Percentiles rank a stretch among this genome's conserved stretches.
phyloP scores from a whole-genome alignment of 306 rosid genomes.

The Citrullus mucosospermus region DNA sequence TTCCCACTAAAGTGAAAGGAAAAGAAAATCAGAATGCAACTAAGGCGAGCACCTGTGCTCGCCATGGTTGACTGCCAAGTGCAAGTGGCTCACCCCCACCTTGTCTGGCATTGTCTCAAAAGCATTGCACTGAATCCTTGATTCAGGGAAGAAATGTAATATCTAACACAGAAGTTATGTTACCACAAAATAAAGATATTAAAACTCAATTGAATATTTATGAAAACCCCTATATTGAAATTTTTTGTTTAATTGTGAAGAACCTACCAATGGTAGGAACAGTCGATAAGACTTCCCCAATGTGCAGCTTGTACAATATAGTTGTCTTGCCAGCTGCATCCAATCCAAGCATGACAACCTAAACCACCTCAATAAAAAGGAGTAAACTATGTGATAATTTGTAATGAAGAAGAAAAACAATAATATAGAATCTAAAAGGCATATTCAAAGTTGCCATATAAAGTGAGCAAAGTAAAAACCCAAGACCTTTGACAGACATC shows the following conservation, averaged over 20 bases:
- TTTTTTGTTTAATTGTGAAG: background rate
- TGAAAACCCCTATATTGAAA: background rate
- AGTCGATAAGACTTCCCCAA: slow-evolving; percentile 87
- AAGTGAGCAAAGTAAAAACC: background rate
- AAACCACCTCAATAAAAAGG: slow-evolving; percentile 17
- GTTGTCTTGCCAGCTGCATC: slow-evolving; percentile 96
- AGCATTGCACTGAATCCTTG: background rate
- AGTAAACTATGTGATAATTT: background rate
- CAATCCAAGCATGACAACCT: slow-evolving; percentile 96
- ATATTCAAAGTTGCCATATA: background rate
- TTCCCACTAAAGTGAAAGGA: background rate
- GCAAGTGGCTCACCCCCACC: background rate
- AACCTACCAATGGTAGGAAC: slow-evolving; percentile 83
- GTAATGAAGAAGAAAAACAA: background rate
- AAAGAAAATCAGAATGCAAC: background rate
- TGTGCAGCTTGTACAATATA: slow-evolving; percentile 75
- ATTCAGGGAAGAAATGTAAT: background rate
- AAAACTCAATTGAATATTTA: background rate
- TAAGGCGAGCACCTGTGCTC: slow-evolving; percentile 4
- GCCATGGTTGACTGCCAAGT: background rate
- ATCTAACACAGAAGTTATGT: background rate
- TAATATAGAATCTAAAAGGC: background rate
- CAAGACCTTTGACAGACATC: background rate
- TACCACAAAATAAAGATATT: background rate
- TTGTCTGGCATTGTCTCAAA: background rate